Base-by-base conservation (phyloP, 225 moss, liverwort and hornwort genomes). In the Takakia lepidozioides region DNA sequence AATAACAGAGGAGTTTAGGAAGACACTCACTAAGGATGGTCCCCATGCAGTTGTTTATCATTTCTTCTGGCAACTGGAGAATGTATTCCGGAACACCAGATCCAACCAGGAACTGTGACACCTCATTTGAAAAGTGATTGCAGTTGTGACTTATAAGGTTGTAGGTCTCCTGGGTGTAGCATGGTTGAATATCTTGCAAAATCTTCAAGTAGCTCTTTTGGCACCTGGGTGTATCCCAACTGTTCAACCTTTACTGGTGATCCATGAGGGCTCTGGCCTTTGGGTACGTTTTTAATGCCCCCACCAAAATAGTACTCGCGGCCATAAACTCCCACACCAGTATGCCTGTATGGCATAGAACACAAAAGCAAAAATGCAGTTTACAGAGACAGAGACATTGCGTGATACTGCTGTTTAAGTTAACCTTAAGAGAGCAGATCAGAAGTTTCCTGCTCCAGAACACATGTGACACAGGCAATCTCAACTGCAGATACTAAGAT, bases 61-160 rank as follows among this genome's bases (percentile, higher is more conserved):
- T 55, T 60, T 93, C 93, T 42, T 84, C 76, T 1, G 93, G 93
- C 25, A 93, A 57, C 39, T 82, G 86, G 62, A 93, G 49, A 24
- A 93, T 86, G 27, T 89, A 40, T 19, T 86, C 69, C 27, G 89
- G 93, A 48, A 93, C 84, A 44, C 76, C 59, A 26, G 68, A 73
- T 42, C 93, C 89, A 6, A 93, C 82, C 48, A 93, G 41, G 71
- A 93, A 93, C 48, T 89, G 88, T 15, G 71, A 69, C n/a, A 89
- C 49, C 63, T 93, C 93, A 56, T 93, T 84, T 27, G 83, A 89
- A 52, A 93, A 93, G 41, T 93, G 89, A 59, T 93, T 93, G 60
- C 93, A 93, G 29, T 93, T 93, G 27, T 93, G 93, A 20, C 72
- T 80, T 69, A 89, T 56, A 19, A 93, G 81, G 58, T 51, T 93